Base-by-base conservation (phyloP, 2,329 filamentous ascomycete genomes). In the Graphilbum fragrans region DNA sequence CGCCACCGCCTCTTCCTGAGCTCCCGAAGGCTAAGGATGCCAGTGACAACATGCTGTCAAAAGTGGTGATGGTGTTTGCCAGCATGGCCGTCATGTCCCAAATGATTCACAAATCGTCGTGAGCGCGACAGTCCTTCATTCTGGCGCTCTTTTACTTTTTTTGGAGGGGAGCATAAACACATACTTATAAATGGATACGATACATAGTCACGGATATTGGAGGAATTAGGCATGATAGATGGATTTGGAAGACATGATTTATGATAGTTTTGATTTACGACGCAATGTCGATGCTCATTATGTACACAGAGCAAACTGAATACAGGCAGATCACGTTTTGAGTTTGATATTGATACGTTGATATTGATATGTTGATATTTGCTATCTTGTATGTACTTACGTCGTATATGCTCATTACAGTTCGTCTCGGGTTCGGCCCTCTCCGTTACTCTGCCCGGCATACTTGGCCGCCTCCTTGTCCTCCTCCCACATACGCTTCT, bases 401-500 rank as follows among this genome's bases (percentile, higher is more conserved):
- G 7, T 27, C 12, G 23, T 37, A 5, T 37, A 23, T 3, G 5
- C 21, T 6, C 19, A 3, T 41, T 42, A 58, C 32, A 58, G 43
- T 44, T 58, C 56, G 45, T 58, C 55, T 32, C 29, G 11, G 29
- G 44, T 52, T 52, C 11, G 45, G 46, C 38, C 27, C 41, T 16
- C 35, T 16, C 7, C 16, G 32, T 20, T 6, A 32, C 14, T 16
- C 37, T 41, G 41, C 16, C 40, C 42, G 16, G 43, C 50, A 9
- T 49, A 29, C 42, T 48, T 49, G 23, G 42, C 45, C 2, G 33
- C 49, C 39, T 50, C 52, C 8, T 47, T 45, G 12, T 50, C 44
- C 44, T 72, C 72, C 48, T 78, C 73, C 64, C 73, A 76, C 59
- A 70, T 70, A 59, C 73, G 69, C 62, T 79, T 79, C 63, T 70